Base-by-base conservation (phyloP, 2,329 filamentous ascomycete species). In the Magnaporthiopsis incrustans region DNA sequence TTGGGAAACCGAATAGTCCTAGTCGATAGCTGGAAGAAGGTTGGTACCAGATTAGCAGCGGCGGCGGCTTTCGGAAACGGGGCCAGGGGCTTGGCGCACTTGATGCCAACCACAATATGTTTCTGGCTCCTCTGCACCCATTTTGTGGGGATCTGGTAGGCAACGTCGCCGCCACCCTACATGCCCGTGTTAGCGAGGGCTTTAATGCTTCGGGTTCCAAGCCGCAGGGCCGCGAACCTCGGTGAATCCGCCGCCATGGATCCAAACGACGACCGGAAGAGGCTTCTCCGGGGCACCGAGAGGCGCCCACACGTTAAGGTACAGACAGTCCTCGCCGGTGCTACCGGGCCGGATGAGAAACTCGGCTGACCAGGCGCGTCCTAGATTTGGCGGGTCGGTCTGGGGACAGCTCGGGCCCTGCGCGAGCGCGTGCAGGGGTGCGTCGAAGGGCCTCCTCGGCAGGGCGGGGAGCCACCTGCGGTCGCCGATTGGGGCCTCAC, bases 401-500 rank as follows among this genome's bases (percentile, higher is more conserved):
- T 53, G 44, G 44, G 44, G 22, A 25, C 44, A 53, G 44, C 6
- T 53, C 18, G 44, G 44, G 5, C 44, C 44, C 44, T 53, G 44
- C 44, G 18, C 8, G 44, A 25, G n/a, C 18, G 44, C 44, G 44
- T 53, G 6, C 8, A 53, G 44, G 22, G 44, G 18, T 18, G 6
- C 44, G 7, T 22, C 22, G n/a, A 53, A 53, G 5, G 44, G 22
- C 44, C 10, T 25, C 22, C 7, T 53, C 18, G 44, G 7, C 2
- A 53, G 44, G 18, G 44, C 44, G 44, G 44, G 44, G 6, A 53
- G 44, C 44, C 44, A 53, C 44, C 44, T n/a, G 44, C 44, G 44
- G 18, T 79, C 73, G 0, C 88, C 89, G 0, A 83, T 80, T 0
- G 90, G 90, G 1, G 89, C 82, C 66, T 90, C 79, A 3, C 89